A percentile compares a stretch with the other conserved stretches of the same genome.
These are phyloP conservation scores for Agroathelia rolfsii DNA, from an alignment of 1,284 basidiomycete species.

Conservation along the genomic window DNA sequence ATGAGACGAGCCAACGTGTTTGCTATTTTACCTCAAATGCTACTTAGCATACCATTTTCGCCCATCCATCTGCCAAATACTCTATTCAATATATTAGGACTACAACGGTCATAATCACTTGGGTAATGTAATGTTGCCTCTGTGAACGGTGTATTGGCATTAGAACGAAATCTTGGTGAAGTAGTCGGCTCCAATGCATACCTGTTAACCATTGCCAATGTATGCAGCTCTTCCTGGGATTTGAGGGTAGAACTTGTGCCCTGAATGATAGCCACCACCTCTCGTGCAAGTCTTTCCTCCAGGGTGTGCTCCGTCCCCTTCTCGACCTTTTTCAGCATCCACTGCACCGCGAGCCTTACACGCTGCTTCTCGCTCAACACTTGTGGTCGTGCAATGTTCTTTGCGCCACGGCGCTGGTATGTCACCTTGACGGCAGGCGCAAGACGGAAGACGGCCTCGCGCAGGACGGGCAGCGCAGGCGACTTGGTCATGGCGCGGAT, in stretches of 20 bases:
- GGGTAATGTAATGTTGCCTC: conserved; percentile 16
- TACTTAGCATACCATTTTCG: too few relatives aligned
- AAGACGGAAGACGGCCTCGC: conserved; percentile 53
- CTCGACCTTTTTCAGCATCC: conserved; percentile 55
- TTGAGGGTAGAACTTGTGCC: conserved; percentile 46
- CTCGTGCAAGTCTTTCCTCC: conserved; percentile 64
- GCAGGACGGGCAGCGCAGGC: conserved; percentile 69
- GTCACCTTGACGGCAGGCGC: conserved; percentile 52
- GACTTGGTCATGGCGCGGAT: conserved; percentile 68
- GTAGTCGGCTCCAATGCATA: conserved; percentile 28
- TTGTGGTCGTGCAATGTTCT: conserved; percentile 53
- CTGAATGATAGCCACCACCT: conserved; percentile 60
- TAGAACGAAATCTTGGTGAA: not conserved
- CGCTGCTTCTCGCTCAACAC: conserved; percentile 75
- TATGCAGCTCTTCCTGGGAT: conserved; percentile 56
- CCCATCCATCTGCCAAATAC: too few relatives aligned
- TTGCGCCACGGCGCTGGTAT: conserved; percentile 37
- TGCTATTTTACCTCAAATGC: too few relatives aligned
- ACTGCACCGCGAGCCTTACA: conserved; percentile 51
- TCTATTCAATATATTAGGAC: too few relatives aligned
- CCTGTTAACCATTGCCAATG: conserved; percentile 74
- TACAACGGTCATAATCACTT: conserved; percentile 3
- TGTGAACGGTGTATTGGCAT: conserved; percentile 7
- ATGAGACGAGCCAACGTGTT: too few relatives aligned
- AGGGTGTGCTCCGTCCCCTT: conserved; percentile 39